These are phyloP conservation scores for Neocatenulostroma microsporum DNA, from an alignment of 2,329 filamentous ascomycete genomes.

Conservation along the genomic window DNA sequence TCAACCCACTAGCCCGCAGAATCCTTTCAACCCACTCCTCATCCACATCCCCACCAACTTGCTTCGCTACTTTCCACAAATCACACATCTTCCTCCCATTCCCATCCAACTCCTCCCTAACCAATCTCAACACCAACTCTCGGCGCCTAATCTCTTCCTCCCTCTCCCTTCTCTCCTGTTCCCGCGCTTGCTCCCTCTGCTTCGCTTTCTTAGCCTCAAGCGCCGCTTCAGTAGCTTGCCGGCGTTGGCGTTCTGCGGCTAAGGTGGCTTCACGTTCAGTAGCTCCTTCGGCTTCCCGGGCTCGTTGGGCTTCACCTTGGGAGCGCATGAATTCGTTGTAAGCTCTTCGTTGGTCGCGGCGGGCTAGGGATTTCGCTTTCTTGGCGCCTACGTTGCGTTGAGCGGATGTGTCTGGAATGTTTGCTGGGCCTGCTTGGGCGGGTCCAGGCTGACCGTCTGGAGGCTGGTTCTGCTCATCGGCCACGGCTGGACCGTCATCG, in stretches of 20 bases:
- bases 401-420: conserved; percentile 10
- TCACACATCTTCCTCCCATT: conserved; percentile 27
- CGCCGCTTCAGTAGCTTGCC: conserved; percentile 36
- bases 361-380: conserved; percentile 42
- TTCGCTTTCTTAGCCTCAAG: conserved; percentile 34
- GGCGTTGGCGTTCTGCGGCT: conserved; percentile 33
- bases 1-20: conserved; percentile 33
- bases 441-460: too few relatives aligned
- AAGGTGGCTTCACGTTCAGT: conserved; percentile 40
- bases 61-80: conserved; percentile 35
- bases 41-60: conserved; percentile 34
- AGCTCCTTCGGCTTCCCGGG: conserved; percentile 35
- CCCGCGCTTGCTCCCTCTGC: conserved; percentile 34
- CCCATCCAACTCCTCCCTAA: conserved; percentile 26
- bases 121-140: conserved; percentile 26
- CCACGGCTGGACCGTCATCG: not conserved
- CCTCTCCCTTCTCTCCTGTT: conserved; percentile 31
- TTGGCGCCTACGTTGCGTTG: conserved; percentile 38
- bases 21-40: conserved; percentile 38
- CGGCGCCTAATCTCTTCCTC: conserved; percentile 31
- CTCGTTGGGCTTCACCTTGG: conserved; percentile 40
- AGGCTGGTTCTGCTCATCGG: not conserved
- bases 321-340: conserved; percentile 45
- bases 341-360: conserved; percentile 35
- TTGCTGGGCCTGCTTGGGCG: conserved; percentile 29